A percentile compares a stretch with the other conserved stretches of the same genome.
These are phyloP conservation scores for Cystoisospora suis DNA, from an alignment of 169 alveolate species.

Conservation along the genomic window DNA sequence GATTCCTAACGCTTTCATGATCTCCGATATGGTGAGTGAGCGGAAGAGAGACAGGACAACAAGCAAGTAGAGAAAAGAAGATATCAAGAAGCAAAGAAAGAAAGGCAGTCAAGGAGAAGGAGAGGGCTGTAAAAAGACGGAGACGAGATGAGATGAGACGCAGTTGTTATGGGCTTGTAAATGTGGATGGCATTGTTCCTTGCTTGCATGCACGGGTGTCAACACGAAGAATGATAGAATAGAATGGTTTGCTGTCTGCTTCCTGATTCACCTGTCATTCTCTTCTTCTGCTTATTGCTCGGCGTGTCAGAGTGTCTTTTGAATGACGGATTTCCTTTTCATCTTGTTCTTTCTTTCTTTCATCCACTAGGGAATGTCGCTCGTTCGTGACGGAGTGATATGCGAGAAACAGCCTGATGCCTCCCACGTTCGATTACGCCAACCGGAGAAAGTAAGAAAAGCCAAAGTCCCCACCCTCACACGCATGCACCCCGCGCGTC, in stretches of 20 bases:
- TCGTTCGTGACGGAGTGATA: slow-evolving; percentile 59
- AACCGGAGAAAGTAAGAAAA: slow-evolving; percentile 30
- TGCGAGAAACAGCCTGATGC: slow-evolving; percentile 25
- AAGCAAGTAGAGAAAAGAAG: neutral
- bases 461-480: too few relatives aligned
- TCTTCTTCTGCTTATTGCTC: too few relatives aligned
- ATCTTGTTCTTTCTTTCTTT: too few relatives aligned
- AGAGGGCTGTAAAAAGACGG: neutral
- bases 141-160: neutral
- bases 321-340: too few relatives aligned
- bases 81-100: neutral
- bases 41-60: neutral
- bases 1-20: slow-evolving; percentile 85
- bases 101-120: neutral
- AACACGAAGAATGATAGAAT: too few relatives aligned
- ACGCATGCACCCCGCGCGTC: too few relatives aligned
- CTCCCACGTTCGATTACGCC: slow-evolving; percentile 7
- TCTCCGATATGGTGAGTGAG: slow-evolving; percentile 77
- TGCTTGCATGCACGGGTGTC: too few relatives aligned
- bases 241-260: too few relatives aligned
- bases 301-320: too few relatives aligned
- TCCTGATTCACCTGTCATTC: too few relatives aligned
- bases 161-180: too few relatives aligned
- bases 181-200: too few relatives aligned
- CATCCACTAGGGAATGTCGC: slow-evolving; percentile 52